Base-by-base conservation (phyloP, 2,329 filamentous ascomycete genomes). In the Fusarium poae region DNA sequence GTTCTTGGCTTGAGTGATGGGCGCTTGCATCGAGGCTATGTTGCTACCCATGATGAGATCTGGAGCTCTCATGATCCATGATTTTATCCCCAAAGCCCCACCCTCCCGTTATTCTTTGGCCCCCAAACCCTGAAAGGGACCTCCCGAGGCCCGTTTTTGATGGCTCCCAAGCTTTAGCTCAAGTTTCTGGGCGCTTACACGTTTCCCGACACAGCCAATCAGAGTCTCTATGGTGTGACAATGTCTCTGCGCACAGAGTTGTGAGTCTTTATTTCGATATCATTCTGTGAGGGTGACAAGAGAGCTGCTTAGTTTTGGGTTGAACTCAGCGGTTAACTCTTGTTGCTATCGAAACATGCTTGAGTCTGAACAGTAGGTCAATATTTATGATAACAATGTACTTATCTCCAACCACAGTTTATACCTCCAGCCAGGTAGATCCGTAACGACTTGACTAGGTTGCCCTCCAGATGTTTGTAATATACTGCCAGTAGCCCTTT, bases 101-200 rank as follows among this genome's bases (percentile, higher is more conserved):
- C 65, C 30, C 42, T 44, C 32, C 43, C 50, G 42, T 39, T 53
- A 30, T 43, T 42, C 25, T 61, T 54, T 72, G 65, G 67, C 62
- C 55, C 64, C 63, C 57, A 62, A 69, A 48, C 68, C 61, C 57
- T 64, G 61, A 57, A 57, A 69, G 68, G 57, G 59, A 29, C 57
- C 45, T 65, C 62, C 67, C 66, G 65, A 62, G 39, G 46, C 44
- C 66, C 66, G 60, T 57, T 67, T 60, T 43, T 56, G 50, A 34
- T 63, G 59, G 59, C 62, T 57, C 55, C 60, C 57, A 56, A 49
- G 59, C 54, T 69, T 52, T 62, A 61, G 62, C 61, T 70, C 50
- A 59, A 70, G 71, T 62, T 67, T 50, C 53, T 54, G 68, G 72
- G 72, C 73, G 73, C 73, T 75, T 75, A 75, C 66, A 72, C 51